Percentiles rank a stretch among this genome's conserved stretches.
phyloP scores from a whole-genome alignment of 164 flowering plant species.

The Malania oleifera region DNA sequence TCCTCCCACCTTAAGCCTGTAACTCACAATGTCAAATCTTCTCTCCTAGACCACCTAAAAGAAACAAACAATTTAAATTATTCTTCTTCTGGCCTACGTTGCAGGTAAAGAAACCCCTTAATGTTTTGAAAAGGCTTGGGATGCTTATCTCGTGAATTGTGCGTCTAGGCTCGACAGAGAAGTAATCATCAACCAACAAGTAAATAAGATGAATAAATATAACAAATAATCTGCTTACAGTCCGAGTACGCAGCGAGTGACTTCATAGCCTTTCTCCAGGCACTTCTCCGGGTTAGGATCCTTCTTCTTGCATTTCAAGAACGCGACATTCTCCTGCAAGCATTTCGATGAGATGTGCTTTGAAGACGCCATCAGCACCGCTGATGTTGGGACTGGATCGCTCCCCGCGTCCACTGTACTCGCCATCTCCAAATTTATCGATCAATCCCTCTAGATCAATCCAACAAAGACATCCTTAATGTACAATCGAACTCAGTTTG shows the following conservation, averaged over 20 bases:
- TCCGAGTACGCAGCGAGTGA: conserved; percentile 5
- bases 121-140: no score
- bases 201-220: no score
- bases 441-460: background rate
- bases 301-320: conserved; percentile 6
- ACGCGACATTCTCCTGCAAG: background rate
- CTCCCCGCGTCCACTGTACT: background rate
- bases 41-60: no score
- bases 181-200: no score
- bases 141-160: no score
- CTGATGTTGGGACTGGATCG: conserved; percentile 1
- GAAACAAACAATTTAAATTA: no score
- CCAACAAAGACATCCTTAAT: background rate
- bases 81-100: no score
- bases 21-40: no score
- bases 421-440: background rate
- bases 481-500: background rate
- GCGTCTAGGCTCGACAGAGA: no score
- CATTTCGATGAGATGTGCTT: conserved; percentile 2
- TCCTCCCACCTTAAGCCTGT: no score
- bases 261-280: conserved; percentile 3
- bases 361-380: conserved; percentile 3
- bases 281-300: conserved; percentile 7
- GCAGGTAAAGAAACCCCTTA: no score
- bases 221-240: background rate